Evolutionary conservation across 257 asterid genomes (phyloP).

Genomic region (Euphrasia confusa): DNA sequence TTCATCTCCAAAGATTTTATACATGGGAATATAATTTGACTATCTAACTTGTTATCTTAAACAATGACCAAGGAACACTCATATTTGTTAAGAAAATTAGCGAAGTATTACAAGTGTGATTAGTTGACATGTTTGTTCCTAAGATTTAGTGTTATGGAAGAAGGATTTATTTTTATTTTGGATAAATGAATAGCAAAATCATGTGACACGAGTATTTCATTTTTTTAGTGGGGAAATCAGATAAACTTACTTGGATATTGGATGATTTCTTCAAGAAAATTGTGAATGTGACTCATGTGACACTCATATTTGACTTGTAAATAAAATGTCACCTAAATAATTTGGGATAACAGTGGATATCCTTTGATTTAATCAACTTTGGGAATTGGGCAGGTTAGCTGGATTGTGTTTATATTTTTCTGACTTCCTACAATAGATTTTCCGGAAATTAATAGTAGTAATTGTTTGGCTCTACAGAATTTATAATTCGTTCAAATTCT

Average conservation of each 20-base stretch:
- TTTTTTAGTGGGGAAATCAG: too few species aligned
- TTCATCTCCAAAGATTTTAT: neutral
- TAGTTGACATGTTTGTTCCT: neutral
- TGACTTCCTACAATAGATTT: neutral
- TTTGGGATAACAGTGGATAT: neutral
- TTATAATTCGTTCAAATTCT: neutral
- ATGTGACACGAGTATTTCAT: neutral
- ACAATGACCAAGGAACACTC: too few species aligned
- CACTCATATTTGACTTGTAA: too few species aligned
- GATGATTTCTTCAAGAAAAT: too few species aligned
- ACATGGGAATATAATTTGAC: neutral
- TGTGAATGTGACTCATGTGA: too few species aligned
- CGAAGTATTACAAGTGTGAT: too few species aligned
- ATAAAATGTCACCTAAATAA: neutral
- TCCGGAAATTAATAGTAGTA: too few species aligned
- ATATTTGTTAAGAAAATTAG: too few species aligned
- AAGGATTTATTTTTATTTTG: too few species aligned
- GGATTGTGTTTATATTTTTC: neutral
- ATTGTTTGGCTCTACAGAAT: neutral
- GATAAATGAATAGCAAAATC: neutral
- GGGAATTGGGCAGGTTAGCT: neutral
- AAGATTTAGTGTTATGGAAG: neutral
- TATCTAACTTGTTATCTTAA: too few species aligned
- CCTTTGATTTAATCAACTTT: neutral
- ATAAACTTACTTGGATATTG: neutral